These are phyloP conservation scores for Flammula alnicola DNA, from an alignment of 1,284 basidiomycete species.

Conservation along the genomic window DNA sequence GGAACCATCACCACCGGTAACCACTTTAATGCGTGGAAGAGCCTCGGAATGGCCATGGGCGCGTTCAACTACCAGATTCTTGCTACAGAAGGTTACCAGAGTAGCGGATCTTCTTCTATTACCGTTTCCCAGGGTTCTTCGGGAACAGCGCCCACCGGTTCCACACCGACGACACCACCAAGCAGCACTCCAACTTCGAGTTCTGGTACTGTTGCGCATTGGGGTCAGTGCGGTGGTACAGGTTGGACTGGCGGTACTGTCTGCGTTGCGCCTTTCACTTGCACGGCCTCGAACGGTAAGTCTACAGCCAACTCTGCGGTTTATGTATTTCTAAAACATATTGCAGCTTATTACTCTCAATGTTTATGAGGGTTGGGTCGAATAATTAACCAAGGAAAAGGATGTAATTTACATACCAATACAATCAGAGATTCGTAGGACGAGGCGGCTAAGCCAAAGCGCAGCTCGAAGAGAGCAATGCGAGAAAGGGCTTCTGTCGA, in stretches of 20 bases:
- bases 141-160: slow-evolving; percentile 3
- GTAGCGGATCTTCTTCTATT: slow-evolving; percentile 24
- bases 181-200: not conserved
- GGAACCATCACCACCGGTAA: slow-evolving; percentile 38
- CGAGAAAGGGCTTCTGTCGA: too few relatives aligned
- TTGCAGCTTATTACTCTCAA: slow-evolving; percentile 18
- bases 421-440: too few relatives aligned
- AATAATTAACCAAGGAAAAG: too few relatives aligned
- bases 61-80: slow-evolving; percentile 43
- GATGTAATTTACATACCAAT: too few relatives aligned
- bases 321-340: not conserved
- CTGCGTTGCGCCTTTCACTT: slow-evolving; percentile 17
- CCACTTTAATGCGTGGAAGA: slow-evolving; percentile 43
- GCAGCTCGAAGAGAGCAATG: too few relatives aligned
- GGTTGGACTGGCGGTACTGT: slow-evolving; percentile 18
- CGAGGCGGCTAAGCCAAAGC: too few relatives aligned
- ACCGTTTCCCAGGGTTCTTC: slow-evolving; percentile 14
- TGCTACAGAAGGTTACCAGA: slow-evolving; percentile 32
- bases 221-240: slow-evolving; percentile 15
- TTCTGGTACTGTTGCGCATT: slow-evolving; percentile 12
- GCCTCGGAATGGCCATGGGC: slow-evolving; percentile 37
- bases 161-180: slow-evolving; percentile 2
- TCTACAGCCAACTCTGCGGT: not conserved
- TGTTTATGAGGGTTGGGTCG: too few relatives aligned
- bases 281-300: slow-evolving; percentile 13